phyloP scores from a whole-genome alignment of 2,329 filamentous ascomycete species.

The Lecanicillium sp. region DNA sequence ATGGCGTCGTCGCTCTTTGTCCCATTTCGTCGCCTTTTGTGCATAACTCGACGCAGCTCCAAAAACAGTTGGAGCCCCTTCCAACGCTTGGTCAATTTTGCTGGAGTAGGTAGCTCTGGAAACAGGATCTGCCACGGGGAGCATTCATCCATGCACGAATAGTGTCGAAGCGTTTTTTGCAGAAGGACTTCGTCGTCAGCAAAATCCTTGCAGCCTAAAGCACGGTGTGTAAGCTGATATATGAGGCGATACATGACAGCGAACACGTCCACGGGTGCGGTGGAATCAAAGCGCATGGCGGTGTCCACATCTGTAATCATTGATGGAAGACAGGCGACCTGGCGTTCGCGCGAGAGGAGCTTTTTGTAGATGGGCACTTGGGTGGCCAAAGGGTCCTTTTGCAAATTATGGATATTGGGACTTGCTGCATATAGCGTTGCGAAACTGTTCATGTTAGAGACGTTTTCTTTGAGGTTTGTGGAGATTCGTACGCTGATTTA shows the following conservation, averaged over 20 bases:
- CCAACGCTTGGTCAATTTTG: slow-evolving; percentile 33
- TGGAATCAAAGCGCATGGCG: slow-evolving; percentile 1
- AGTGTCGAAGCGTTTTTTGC: slow-evolving; percentile 33
- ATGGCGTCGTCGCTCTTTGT: slow-evolving; percentile 39
- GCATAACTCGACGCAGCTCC: slow-evolving; percentile 39
- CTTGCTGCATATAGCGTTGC: slow-evolving; percentile 21
- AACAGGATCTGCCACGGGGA: slow-evolving; percentile 42
- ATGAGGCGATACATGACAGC: slow-evolving; percentile 43
- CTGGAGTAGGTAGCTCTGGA: slow-evolving; percentile 39
- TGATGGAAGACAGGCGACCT: slow-evolving; percentile 28
- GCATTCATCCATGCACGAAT: slow-evolving; percentile 36
- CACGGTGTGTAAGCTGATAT: slow-evolving; percentile 50
- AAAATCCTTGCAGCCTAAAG: slow-evolving; percentile 44
- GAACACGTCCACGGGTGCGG: slow-evolving; percentile 37
- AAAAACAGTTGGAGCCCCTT: slow-evolving; percentile 39
- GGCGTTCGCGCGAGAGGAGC: slow-evolving; percentile 29
- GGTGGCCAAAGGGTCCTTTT: slow-evolving; percentile 14
- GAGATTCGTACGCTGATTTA: slow-evolving; percentile 32
- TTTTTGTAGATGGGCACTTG: slow-evolving; percentile 22
- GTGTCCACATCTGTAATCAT: slow-evolving; percentile 32
- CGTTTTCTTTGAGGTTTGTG: not conserved
- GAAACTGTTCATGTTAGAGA: slow-evolving; percentile 14
- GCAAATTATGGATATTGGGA: slow-evolving; percentile 15
- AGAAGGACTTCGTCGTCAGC: slow-evolving; percentile 36
- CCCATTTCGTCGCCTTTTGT: slow-evolving; percentile 33